Evolutionary conservation across 495 filamentous ascomycete genomes (phyloP).

Genomic region (Neurospora sp.): DNA sequence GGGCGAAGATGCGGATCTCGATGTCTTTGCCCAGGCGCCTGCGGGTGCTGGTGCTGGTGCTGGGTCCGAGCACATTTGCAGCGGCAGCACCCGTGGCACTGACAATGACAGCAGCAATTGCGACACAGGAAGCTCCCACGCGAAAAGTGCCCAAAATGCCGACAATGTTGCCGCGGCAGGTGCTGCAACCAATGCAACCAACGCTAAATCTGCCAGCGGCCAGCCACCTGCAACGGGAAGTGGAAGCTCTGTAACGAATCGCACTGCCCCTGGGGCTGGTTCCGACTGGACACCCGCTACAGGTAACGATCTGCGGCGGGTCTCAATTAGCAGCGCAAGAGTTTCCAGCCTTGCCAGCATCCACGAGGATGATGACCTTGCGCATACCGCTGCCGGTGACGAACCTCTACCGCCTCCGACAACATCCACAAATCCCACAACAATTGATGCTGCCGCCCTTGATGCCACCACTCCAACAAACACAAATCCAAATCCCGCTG

Average conservation of each 20-base stretch:
- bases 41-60: neutral
- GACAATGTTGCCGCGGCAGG: neutral
- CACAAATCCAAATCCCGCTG: neutral
- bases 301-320: neutral
- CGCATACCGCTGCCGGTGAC: neutral
- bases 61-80: neutral
- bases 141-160: neutral
- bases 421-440: neutral
- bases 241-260: neutral
- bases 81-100: neutral
- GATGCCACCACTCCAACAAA: slow-evolving; percentile 1
- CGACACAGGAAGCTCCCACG: neutral
- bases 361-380: neutral
- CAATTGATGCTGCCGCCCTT: neutral
- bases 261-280: neutral
- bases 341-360: neutral
- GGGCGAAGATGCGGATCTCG: neutral
- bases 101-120: neutral
- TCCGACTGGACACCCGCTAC: neutral
- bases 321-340: neutral
- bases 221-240: neutral
- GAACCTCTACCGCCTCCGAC: slow-evolving; percentile 4
- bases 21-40: neutral
- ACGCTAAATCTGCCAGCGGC: neutral
- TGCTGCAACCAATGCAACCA: neutral